Conservation (phyloP, 352 stramenopile species). For the Thraustochytrium sp. region DNA sequence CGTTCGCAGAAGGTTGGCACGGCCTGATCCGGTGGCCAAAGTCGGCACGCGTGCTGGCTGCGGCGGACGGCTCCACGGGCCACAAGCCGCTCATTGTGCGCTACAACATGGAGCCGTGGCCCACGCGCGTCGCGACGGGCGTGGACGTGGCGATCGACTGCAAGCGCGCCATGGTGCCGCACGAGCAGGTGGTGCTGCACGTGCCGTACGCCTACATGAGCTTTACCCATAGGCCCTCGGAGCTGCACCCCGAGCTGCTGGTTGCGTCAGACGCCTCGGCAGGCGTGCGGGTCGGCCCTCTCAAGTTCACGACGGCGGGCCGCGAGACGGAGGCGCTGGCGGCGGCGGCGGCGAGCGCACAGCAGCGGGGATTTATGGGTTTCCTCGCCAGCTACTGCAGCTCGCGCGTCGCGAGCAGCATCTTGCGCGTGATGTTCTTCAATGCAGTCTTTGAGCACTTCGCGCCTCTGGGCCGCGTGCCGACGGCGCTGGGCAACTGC, state of each 20-base stretch:
- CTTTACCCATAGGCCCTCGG: background rate
- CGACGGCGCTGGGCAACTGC: background rate
- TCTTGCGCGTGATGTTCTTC: background rate
- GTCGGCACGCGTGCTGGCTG: background rate
- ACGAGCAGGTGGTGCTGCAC: background rate
- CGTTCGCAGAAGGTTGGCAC: background rate
- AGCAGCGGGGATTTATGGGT: background rate
- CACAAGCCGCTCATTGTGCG: background rate
- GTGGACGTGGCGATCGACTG: background rate
- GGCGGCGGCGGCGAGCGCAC: no score
- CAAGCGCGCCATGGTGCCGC: background rate
- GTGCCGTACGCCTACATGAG: constrained; percentile 8
- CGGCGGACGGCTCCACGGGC: background rate
- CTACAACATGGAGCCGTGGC: constrained; percentile 20
- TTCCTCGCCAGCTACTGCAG: constrained; percentile 17
- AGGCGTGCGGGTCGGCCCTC: no score
- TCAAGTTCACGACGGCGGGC: no score
- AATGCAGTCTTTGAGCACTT: background rate
- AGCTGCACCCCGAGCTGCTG: background rate
- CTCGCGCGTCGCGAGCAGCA: background rate
- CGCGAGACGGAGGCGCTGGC: no score
- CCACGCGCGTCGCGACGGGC: background rate
- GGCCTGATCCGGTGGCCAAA: background rate
- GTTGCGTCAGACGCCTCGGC: no score
- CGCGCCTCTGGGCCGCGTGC: background rate